Evolutionary conservation across 2,329 filamentous ascomycete genomes (phyloP).

Genomic region (Zymoseptoria ardabiliae): DNA sequence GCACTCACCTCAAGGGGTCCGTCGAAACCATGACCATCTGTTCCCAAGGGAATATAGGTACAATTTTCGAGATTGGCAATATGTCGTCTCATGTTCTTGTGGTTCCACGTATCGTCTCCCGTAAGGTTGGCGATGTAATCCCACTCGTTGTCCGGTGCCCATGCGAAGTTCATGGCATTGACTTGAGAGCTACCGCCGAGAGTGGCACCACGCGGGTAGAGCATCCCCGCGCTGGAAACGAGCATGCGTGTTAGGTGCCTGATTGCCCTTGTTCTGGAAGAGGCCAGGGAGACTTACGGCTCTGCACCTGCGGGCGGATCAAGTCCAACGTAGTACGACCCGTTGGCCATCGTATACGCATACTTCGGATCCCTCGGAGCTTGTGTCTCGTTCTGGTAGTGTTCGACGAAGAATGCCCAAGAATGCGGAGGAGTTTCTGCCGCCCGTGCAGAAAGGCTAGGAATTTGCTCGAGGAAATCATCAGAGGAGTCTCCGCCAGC

Average conservation of each 20-base stretch:
- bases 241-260: constrained; percentile 44
- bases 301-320: background rate
- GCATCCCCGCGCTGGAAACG: constrained; percentile 31
- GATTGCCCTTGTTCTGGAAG: too few relatives aligned
- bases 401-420: constrained; percentile 15
- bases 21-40: constrained; percentile 47
- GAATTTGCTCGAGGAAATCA: too few relatives aligned
- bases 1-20: constrained; percentile 50
- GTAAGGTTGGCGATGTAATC: constrained; percentile 49
- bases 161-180: constrained; percentile 51
- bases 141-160: constrained; percentile 52
- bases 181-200: constrained; percentile 53
- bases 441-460: constrained; percentile 22
- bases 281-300: too few relatives aligned
- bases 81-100: constrained; percentile 50
- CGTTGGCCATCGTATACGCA: constrained; percentile 34
- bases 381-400: constrained; percentile 48
- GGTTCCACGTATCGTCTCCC: constrained; percentile 50
- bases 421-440: background rate
- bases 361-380: constrained; percentile 53
- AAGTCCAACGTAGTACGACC: background rate
- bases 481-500: too few relatives aligned
- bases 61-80: constrained; percentile 26
- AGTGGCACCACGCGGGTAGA: constrained; percentile 50
- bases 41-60: constrained; percentile 38